Evolutionary conservation across 2,329 filamentous ascomycete species (phyloP), one percentile per base, ranked within the genome.

Genomic region (Zymoseptoria passerinii): DNA sequence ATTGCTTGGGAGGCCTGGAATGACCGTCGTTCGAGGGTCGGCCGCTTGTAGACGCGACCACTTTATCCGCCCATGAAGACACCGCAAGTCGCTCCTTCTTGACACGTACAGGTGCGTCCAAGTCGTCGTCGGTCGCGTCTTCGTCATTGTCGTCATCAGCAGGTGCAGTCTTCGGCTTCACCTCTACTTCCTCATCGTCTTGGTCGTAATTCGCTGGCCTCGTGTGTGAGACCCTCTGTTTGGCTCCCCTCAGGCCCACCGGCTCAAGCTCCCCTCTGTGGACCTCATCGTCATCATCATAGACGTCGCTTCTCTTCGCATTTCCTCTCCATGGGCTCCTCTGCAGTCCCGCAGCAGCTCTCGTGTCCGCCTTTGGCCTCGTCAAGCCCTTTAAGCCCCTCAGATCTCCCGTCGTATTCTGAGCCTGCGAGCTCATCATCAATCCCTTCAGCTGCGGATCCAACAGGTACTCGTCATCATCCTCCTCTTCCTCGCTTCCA

Each of bases 381-480:
- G 52, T 52, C 29, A 71, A 10, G 6, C 59, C 61, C 5, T 62
- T 56, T 51, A 69, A 53, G 53, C 64, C 63, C 48, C 62, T 68
- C 18, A 40, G 52, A 18, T 29, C 28, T 19, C 57, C 55, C 23
- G 28, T 52, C 16, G 13, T 44, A 7, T 44, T 44, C 7, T 61
- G 54, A 19, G 62, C 60, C 29, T 66, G 65, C 23, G 61, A 63
- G 2, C 60, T 64, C 9, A 60, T 68, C 73, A 75, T 74, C 35
- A 75, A 58, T 1, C 66, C 68, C 13, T 71, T 69, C 18, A 74
- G 65, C 40, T 70, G 65, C 9, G 69, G 66, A 52, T 74, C 70
- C 8, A 58, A 52, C 59, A 70, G 60, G 55, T 67, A 69, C 20
- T 67, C 68, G 48, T 70, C 68, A 29, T 67, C 62, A 8, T 66